Percentiles rank a stretch among this genome's conserved stretches.
phyloP scores from a whole-genome alignment of 2,329 filamentous ascomycete genomes.

The Pseudocercospora ulei region DNA sequence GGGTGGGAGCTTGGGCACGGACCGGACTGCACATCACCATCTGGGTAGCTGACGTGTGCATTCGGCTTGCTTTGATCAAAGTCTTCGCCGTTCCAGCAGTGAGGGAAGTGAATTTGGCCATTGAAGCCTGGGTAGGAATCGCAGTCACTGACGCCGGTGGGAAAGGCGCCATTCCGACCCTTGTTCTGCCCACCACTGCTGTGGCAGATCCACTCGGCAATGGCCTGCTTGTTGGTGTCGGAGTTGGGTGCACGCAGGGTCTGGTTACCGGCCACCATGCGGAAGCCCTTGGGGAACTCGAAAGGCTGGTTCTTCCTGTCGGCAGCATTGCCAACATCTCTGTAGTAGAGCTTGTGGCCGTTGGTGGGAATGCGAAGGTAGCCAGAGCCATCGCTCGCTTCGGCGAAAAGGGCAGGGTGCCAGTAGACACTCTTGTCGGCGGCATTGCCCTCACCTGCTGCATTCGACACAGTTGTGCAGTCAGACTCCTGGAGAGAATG shows the following conservation, averaged over 20 bases:
- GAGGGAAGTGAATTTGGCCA: constrained; percentile 60
- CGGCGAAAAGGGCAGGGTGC: constrained; percentile 61
- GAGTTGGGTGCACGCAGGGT: constrained; percentile 48
- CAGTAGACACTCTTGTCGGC: constrained; percentile 68
- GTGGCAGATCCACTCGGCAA: constrained; percentile 48
- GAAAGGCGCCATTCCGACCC: constrained; percentile 41
- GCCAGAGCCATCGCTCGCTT: constrained; percentile 53
- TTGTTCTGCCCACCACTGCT: constrained; percentile 40
- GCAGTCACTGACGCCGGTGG: constrained; percentile 61
- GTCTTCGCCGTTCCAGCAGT: constrained; percentile 58
- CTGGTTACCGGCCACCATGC: constrained; percentile 59
- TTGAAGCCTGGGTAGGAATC: constrained; percentile 48
- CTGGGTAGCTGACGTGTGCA: constrained; percentile 56
- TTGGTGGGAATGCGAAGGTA: constrained; percentile 49
- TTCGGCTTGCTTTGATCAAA: constrained; percentile 33
- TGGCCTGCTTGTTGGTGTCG: constrained; percentile 37
- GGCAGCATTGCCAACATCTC: constrained; percentile 35
- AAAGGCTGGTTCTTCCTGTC: constrained; percentile 55
- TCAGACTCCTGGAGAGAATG: constrained; percentile 51
- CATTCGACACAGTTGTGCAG: constrained; percentile 36
- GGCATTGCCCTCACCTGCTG: constrained; percentile 33
- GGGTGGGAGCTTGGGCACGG: constrained; percentile 48
- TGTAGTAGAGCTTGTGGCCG: constrained; percentile 70
- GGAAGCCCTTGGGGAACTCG: constrained; percentile 60
- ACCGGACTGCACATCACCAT: constrained; percentile 39